Percentiles rank a stretch among this genome's conserved stretches.
Evolutionary conservation across 495 filamentous ascomycete species (phyloP).

Genomic region (Talaromyces ruber): DNA sequence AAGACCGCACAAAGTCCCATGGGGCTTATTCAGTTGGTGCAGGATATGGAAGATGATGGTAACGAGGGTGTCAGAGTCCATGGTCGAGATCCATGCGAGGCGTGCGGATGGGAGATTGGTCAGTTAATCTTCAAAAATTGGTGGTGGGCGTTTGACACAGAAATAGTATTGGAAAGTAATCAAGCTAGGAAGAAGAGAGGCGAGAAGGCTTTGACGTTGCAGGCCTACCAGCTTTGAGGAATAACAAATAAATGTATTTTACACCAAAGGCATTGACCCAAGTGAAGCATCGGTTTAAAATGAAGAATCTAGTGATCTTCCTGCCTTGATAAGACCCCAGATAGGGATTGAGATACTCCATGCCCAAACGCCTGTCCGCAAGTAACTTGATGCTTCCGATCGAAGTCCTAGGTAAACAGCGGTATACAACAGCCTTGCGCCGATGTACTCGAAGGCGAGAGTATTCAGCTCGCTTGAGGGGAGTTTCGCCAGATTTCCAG

Average conservation of each 20-base stretch:
- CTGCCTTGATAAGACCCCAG: conserved; percentile 14
- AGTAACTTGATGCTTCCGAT: conserved; percentile 15
- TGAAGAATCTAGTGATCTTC: conserved; percentile 8
- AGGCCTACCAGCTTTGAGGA: background rate
- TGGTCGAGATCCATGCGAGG: conserved; percentile 26
- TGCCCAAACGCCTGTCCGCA: conserved; percentile 19
- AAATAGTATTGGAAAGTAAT: conserved; percentile 33
- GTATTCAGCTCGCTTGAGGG: conserved; percentile 15
- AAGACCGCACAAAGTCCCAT: conserved; percentile 23
- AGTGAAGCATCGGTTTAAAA: background rate
- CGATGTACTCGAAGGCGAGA: conserved; percentile 16
- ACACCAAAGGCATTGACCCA: background rate
- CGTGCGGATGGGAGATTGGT: conserved; percentile 35
- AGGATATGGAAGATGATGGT: conserved; percentile 38
- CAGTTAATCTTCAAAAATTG: conserved; percentile 38
- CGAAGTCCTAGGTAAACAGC: conserved; percentile 17
- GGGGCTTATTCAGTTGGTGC: conserved; percentile 27
- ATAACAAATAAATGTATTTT: background rate
- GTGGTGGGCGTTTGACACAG: conserved; percentile 43
- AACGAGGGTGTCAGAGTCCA: conserved; percentile 32
- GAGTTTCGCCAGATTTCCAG: conserved; percentile 19
- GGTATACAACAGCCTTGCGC: conserved; percentile 15
- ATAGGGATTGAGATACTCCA: conserved; percentile 21
- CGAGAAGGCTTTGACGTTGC: conserved; percentile 1
- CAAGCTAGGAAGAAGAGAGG: conserved; percentile 20